These are phyloP conservation scores for Urtica urens DNA, from an alignment of 306 rosid species.

Conservation along the genomic window DNA sequence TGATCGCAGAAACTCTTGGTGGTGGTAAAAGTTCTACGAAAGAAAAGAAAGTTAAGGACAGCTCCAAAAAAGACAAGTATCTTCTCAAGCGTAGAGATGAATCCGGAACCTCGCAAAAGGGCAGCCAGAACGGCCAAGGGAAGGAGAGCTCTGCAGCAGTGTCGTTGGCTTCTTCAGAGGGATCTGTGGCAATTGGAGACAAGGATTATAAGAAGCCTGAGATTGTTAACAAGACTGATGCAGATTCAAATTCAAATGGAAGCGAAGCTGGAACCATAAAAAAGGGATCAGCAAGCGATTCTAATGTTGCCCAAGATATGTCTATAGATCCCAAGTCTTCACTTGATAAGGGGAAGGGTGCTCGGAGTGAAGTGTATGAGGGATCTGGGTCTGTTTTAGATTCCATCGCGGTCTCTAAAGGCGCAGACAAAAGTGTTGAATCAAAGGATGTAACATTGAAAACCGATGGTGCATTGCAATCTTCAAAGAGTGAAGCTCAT, in stretches of 20 bases:
- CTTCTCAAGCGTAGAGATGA: constrained; percentile 90
- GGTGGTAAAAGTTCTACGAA: constrained; percentile 44
- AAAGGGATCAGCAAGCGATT: constrained; percentile 25
- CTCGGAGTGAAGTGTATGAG: constrained; percentile 18
- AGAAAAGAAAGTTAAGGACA: constrained; percentile 60
- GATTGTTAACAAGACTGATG: constrained; percentile 20
- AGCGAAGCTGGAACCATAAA: constrained; percentile 21
- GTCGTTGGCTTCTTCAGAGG: constrained; percentile 31
- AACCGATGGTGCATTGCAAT: constrained; percentile 26
- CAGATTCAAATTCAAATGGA: constrained; percentile 26
- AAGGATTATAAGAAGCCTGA: constrained; percentile 31
- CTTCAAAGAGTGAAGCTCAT: constrained; percentile 29
- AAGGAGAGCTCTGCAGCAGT: constrained; percentile 31
- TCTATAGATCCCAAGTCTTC: constrained; percentile 27
- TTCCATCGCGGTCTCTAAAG: constrained; percentile 12
- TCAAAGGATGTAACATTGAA: constrained; percentile 23
- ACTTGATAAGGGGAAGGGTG: constrained; percentile 31
- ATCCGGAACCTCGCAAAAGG: constrained; percentile 17
- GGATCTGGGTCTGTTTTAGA: constrained; percentile 15
- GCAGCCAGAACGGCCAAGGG: constrained; percentile 12
- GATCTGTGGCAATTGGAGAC: constrained; percentile 32
- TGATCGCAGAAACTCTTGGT: constrained; percentile 72
- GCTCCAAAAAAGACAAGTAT: constrained; percentile 68
- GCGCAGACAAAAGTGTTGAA: constrained; percentile 22
- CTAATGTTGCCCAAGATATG: constrained; percentile 19